Evolutionary conservation across 2,329 filamentous ascomycete species (phyloP), one percentile per base, ranked within the genome.

Genomic region (Nemania sp.): DNA sequence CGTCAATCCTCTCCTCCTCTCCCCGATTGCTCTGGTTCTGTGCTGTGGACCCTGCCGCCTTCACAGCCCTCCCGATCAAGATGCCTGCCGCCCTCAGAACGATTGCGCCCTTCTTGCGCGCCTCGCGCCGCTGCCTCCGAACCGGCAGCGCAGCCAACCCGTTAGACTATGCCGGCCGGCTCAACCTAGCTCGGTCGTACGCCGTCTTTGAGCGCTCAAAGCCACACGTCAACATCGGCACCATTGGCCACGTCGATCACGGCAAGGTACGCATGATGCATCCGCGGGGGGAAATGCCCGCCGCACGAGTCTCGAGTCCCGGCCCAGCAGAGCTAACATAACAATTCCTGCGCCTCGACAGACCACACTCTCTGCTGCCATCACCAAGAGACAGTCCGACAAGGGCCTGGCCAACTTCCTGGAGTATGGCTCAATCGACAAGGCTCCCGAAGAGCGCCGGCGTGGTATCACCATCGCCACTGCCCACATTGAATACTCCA

Each of bases 391-490:
- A 73, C 94, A 97, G 77, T 86, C 94, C 66, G 89, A 93, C 71
- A 97, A 97, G 81, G 93, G 94, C 61, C 80, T 90, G 68, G 94
- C 94, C 72, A 91, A 79, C 78, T 99, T 94, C 81, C 88, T 97
- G 72, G 94, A 97, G 52, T 99, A 99, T 82, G 91, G 90, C 73
- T 80, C 94, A 70, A 99, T 99, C 73, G 94, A 99, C 81, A 99
- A 97, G 81, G 94, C 94, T 50, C 94, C 94, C 63, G 94, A 99
- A 79, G 94, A 99, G 84, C 89, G 94, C 72, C 97, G 97, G 84
- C 93, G 94, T 84, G 94, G 94, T 87, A 99, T 99, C 78, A 99
- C 94, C 73, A 99, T 99, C 73, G 92, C 94, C 56, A 95, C 94
- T 51, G 91, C 94, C 64, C 94, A 99, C 79, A 96, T 99, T 79